Evolutionary conservation across 306 rosid species (phyloP).

Genomic region (Sechiopsis laciniata): DNA sequence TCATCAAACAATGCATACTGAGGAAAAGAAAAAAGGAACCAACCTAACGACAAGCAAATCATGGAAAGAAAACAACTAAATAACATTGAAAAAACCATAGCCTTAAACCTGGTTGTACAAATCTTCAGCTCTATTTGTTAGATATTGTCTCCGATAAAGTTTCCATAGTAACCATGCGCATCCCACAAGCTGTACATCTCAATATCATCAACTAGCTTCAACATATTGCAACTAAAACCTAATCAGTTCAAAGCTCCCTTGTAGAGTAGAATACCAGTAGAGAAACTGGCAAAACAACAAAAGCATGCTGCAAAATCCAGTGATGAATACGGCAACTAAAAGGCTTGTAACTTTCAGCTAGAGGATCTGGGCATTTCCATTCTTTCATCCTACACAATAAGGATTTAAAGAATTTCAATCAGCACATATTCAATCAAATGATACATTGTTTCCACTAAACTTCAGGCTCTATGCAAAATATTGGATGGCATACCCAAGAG

Average conservation of each 20-base stretch:
- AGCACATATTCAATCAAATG: conserved; percentile 8
- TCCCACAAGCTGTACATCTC: conserved; percentile 63
- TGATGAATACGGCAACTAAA: conserved; percentile 50
- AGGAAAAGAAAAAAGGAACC: background rate
- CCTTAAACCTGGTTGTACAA: conserved; percentile 63
- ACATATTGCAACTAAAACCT: conserved; percentile 29
- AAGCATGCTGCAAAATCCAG: conserved; percentile 53
- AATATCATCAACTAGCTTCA: conserved; percentile 38
- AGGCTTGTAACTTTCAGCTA: conserved; percentile 60
- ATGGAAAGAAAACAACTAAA: background rate
- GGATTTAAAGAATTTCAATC: conserved; percentile 5
- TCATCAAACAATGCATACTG: background rate
- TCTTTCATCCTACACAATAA: conserved; percentile 55
- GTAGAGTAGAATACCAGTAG: conserved; percentile 52
- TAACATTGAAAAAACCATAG: background rate
- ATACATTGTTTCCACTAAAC: conserved; percentile 13
- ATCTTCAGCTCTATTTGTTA: conserved; percentile 60
- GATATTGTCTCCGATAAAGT: conserved; percentile 28
- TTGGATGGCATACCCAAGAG: conserved; percentile 52
- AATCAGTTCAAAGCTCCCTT: conserved; percentile 30
- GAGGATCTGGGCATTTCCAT: conserved; percentile 65
- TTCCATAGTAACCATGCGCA: conserved; percentile 44
- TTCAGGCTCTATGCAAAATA: conserved; percentile 15
- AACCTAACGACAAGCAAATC: background rate
- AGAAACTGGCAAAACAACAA: conserved; percentile 42